Evolutionary conservation across 805 yeast genomes (phyloP).

Genomic region (Pichia membranifaciens): DNA sequence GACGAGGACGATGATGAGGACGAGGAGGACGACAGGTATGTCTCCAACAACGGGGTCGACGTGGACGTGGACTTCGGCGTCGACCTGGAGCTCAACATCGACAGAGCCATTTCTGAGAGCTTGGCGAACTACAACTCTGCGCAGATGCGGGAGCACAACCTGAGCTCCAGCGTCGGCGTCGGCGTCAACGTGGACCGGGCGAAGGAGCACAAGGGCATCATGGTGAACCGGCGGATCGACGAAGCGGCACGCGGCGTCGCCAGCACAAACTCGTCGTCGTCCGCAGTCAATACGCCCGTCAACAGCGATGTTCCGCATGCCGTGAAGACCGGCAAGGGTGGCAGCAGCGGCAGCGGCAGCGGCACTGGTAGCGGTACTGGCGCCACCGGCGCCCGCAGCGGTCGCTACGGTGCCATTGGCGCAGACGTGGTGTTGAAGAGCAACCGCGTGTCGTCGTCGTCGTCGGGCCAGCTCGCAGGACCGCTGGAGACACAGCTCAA

Average conservation of each 20-base stretch:
- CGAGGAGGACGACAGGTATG: neutral
- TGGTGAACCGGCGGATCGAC: neutral
- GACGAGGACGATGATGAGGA: neutral
- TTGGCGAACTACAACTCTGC: conserved; percentile 1
- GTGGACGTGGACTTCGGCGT: conserved; percentile 2
- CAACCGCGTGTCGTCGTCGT: neutral
- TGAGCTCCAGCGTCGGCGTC: neutral
- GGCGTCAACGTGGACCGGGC: neutral
- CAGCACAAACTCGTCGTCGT: neutral
- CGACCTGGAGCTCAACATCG: conserved; percentile 4
- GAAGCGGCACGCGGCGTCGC: neutral
- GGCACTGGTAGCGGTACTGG: too few relatives aligned
- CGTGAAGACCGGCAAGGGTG: neutral
- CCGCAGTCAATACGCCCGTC: neutral
- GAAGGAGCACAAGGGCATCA: neutral
- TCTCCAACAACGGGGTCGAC: neutral
- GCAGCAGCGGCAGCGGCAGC: neutral
- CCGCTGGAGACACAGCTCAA: neutral
- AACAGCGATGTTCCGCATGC: neutral
- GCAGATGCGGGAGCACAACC: neutral
- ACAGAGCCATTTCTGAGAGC: conserved; percentile 5
- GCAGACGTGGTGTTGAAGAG: neutral
- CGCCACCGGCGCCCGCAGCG: too few relatives aligned
- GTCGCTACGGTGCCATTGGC: neutral
- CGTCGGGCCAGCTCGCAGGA: neutral